Conservation (phyloP, 352 stramenopile genomes). For the Phytopythium helicoides region DNA sequence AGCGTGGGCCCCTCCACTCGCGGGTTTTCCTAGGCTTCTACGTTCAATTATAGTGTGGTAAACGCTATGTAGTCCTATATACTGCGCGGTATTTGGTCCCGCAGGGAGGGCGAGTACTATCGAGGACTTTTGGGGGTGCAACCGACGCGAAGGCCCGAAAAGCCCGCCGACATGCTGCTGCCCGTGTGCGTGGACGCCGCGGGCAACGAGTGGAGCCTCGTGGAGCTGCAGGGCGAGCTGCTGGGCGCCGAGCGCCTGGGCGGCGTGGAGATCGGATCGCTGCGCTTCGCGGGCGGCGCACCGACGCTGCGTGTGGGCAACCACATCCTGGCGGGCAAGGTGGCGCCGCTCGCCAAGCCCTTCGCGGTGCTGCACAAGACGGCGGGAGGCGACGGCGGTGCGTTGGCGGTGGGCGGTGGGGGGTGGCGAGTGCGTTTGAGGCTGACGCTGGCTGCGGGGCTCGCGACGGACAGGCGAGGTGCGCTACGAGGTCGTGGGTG, state of each 20-base stretch:
- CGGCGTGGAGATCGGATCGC: slow-evolving; percentile 53
- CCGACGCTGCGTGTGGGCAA: slow-evolving; percentile 83
- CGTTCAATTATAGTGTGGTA: too few relatives aligned
- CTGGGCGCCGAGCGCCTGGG: slow-evolving; percentile 41
- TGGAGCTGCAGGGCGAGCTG: slow-evolving; percentile 82
- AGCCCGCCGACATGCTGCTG: slow-evolving; percentile 61
- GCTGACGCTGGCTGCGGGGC: neutral
- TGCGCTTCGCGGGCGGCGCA: slow-evolving; percentile 56
- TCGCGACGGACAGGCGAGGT: slow-evolving; percentile 1
- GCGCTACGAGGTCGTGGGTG: slow-evolving; percentile 78
- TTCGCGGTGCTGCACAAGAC: slow-evolving; percentile 77
- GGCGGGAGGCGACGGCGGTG: neutral
- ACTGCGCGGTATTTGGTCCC: too few relatives aligned
- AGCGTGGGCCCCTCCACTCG: too few relatives aligned
- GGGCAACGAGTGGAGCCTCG: slow-evolving; percentile 72
- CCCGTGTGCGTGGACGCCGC: slow-evolving; percentile 62
- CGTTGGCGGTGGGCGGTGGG: neutral
- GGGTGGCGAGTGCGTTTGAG: neutral
- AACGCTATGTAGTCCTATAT: too few relatives aligned
- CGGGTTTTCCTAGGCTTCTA: too few relatives aligned
- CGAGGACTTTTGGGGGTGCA: too few relatives aligned
- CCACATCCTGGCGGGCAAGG: slow-evolving; percentile 75
- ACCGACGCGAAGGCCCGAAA: too few relatives aligned
- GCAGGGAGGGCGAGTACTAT: too few relatives aligned
- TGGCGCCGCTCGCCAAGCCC: slow-evolving; percentile 62